phyloP scores from a whole-genome alignment of 192 early-diverging fungal species.

The Backusella psychrophila region DNA sequence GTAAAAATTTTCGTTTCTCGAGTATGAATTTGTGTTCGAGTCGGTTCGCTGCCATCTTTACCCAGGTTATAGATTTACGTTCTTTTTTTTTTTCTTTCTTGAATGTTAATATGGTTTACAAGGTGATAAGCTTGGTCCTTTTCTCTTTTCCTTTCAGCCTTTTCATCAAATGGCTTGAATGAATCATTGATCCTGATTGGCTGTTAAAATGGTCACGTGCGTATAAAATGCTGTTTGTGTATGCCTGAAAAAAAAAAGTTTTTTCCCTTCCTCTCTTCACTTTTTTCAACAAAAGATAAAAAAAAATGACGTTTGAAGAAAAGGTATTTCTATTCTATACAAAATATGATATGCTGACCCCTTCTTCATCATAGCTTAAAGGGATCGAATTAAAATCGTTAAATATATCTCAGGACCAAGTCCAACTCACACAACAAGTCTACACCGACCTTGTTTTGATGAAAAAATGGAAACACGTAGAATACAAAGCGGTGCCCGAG shows the following conservation, averaged over 20 bases:
- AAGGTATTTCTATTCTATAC: background rate
- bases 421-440: background rate
- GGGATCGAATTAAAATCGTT: background rate
- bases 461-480: background rate
- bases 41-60: too few species aligned
- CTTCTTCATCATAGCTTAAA: background rate
- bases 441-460: background rate
- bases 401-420: background rate
- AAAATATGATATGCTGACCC: background rate
- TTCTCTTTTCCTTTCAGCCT: background rate
- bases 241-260: background rate
- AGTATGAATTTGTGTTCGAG: too few species aligned
- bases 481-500: background rate
- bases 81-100: too few species aligned
- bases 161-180: background rate
- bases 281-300: background rate
- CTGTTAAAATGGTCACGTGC: background rate
- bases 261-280: background rate
- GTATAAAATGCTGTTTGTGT: background rate
- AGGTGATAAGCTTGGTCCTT: too few species aligned
- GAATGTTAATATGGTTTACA: too few species aligned
- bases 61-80: too few species aligned
- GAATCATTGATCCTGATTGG: background rate
- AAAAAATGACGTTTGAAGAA: background rate
- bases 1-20: too few species aligned